Conservation (phyloP, 495 filamentous ascomycete species). For the Chaetomium tenue region DNA sequence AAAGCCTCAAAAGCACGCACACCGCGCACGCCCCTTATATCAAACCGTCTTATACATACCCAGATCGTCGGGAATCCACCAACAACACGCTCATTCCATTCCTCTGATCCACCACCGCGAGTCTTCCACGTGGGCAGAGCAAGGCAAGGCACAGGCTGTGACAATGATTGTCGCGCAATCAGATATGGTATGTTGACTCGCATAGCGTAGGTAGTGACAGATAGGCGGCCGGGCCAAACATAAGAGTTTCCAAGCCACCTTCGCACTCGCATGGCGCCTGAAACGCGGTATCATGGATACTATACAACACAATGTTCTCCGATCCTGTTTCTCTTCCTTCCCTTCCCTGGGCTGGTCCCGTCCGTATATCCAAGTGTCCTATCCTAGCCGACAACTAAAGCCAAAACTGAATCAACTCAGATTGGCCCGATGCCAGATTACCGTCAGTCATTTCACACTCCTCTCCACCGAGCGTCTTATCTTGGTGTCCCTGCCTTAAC, state of each 20-base stretch:
- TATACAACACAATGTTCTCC: background rate
- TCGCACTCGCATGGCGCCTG: background rate
- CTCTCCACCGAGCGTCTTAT: background rate
- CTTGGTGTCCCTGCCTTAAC: background rate
- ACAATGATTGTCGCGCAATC: background rate
- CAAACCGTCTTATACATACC: background rate
- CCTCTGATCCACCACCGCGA: too few species aligned
- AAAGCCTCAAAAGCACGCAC: background rate
- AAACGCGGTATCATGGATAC: background rate
- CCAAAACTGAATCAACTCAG: background rate
- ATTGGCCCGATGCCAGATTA: background rate
- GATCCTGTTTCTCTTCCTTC: background rate
- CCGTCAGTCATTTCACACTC: background rate
- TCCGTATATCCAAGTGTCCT: background rate
- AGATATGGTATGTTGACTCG: background rate
- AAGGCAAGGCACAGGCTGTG: background rate
- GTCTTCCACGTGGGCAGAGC: too few species aligned
- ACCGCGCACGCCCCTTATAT: background rate
- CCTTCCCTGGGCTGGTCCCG: background rate
- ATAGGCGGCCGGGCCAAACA: background rate
- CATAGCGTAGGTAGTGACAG: background rate
- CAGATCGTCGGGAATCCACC: background rate
- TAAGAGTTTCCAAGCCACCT: background rate
- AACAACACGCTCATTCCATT: too few species aligned
- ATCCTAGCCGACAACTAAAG: background rate